A percentile compares a stretch with the other conserved stretches of the same genome.
These are phyloP conservation scores for Skeletonema tropicum DNA, from an alignment of 108 stramenopile genomes.

Conservation along the genomic window DNA sequence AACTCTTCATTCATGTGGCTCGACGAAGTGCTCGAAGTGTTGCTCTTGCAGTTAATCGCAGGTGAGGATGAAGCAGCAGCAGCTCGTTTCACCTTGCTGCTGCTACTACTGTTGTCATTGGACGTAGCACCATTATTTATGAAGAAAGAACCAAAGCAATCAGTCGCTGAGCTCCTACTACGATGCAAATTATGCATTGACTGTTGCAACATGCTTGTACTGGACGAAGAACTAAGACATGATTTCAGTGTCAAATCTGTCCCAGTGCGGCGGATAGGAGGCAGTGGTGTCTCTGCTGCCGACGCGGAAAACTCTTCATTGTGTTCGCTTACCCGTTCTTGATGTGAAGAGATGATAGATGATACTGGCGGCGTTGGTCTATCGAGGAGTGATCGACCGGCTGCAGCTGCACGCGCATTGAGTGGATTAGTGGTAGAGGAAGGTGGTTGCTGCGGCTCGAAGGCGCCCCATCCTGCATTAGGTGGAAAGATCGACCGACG, in stretches of 20 bases:
- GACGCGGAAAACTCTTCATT: not conserved
- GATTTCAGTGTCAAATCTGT: conserved; percentile 1
- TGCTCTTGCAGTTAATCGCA: not conserved
- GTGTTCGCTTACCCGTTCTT: not conserved
- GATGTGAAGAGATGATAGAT: too few species aligned
- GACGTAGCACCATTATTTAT: not conserved
- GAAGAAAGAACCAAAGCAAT: not conserved
- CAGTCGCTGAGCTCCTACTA: not conserved
- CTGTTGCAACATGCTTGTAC: not conserved
- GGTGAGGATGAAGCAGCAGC: not conserved
- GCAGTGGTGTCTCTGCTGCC: not conserved
- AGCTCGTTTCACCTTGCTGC: too few species aligned
- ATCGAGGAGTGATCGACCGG: not conserved
- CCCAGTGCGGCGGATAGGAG: not conserved
- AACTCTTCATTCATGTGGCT: conserved; percentile 11
- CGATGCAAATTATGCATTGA: not conserved
- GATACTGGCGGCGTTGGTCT: not conserved
- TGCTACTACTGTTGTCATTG: too few species aligned
- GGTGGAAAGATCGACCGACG: too few species aligned
- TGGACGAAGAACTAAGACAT: not conserved
- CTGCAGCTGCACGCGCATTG: not conserved
- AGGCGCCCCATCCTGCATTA: too few species aligned
- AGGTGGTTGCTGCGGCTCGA: too few species aligned
- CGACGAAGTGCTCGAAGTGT: not conserved
- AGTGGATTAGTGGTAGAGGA: not conserved